A percentile compares a stretch with the other conserved stretches of the same genome.
phyloP scores from a whole-genome alignment of 495 filamentous ascomycete genomes.

The Aspergillus steynii region DNA sequence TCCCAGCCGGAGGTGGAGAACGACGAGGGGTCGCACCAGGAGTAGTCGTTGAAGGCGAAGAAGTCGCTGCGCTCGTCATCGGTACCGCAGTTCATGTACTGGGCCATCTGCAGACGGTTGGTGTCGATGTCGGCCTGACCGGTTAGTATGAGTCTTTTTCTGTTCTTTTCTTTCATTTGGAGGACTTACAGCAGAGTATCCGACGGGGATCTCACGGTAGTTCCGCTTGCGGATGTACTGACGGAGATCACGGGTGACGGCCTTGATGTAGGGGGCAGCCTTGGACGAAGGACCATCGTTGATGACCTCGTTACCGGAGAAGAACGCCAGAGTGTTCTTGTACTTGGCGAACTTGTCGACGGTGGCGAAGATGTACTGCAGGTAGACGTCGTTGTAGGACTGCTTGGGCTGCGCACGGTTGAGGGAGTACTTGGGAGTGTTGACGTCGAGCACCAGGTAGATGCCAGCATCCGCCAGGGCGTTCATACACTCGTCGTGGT shows the following conservation, averaged over 20 bases:
- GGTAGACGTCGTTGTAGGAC: constrained; percentile 90
- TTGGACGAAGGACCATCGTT: constrained; percentile 75
- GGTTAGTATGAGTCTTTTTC: no score
- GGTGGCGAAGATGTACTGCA: constrained; percentile 92
- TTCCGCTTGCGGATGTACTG: constrained; percentile 75
- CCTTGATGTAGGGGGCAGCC: constrained; percentile 87
- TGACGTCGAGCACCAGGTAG: constrained; percentile 87
- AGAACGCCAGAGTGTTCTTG: constrained; percentile 89
- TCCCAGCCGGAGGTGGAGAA: constrained; percentile 81
- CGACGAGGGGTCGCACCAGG: constrained; percentile 86
- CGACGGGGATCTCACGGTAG: constrained; percentile 81
- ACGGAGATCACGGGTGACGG: constrained; percentile 87
- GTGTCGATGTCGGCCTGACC: constrained; percentile 64
- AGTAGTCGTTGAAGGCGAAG: constrained; percentile 98
- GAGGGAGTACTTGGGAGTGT: constrained; percentile 76
- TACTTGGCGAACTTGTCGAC: constrained; percentile 87
- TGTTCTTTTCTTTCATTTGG: no score
- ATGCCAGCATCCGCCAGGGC: constrained; percentile 81
- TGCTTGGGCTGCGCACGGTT: constrained; percentile 71
- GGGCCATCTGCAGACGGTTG: constrained; percentile 85
- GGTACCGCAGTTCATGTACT: constrained; percentile 93
- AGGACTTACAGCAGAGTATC: constrained; percentile 72
- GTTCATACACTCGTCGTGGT: constrained; percentile 85
- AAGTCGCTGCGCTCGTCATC: constrained; percentile 88
- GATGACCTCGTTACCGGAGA: constrained; percentile 96